Evolutionary conservation across 1,284 basidiomycete genomes (phyloP).

Genomic region (Ceratobasidium sp.): DNA sequence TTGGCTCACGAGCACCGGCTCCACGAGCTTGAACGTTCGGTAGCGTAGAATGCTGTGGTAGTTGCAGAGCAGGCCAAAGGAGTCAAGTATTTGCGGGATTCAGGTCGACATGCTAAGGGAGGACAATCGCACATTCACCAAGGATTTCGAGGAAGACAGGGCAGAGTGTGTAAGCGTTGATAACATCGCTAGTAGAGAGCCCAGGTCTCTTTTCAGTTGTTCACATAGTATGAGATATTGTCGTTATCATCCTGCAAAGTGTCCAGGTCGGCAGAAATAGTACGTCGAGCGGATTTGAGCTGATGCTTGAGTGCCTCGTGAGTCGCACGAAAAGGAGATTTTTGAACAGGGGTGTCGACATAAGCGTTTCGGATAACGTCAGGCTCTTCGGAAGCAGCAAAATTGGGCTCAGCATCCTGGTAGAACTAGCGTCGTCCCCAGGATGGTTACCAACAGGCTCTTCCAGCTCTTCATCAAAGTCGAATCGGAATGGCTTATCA

Average conservation of each 20-base stretch:
- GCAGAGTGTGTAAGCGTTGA: too few relatives aligned
- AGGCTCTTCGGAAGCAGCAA: constrained; percentile 18
- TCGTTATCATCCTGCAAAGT: neutral
- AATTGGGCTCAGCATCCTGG: too few relatives aligned
- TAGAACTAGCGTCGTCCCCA: too few relatives aligned
- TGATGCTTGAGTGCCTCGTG: constrained; percentile 24
- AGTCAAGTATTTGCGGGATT: neutral
- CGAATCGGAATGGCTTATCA: too few relatives aligned
- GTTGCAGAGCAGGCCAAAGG: neutral
- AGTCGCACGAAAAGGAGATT: constrained; percentile 1
- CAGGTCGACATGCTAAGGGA: too few relatives aligned
- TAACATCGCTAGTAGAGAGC: neutral
- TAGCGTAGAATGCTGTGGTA: neutral
- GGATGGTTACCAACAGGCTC: too few relatives aligned
- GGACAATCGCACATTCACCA: too few relatives aligned
- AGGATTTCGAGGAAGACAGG: too few relatives aligned
- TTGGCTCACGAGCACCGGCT: neutral
- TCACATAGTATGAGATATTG: constrained; percentile 14
- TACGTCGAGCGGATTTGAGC: constrained; percentile 1
- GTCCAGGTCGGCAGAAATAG: neutral
- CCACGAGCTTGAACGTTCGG: neutral
- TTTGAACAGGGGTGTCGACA: constrained; percentile 26
- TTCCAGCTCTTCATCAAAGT: too few relatives aligned
- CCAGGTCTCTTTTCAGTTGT: neutral
- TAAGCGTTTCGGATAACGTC: constrained; percentile 12